Conservation (phyloP, 208 protist species). For the Trypanosoma lewisi region DNA sequence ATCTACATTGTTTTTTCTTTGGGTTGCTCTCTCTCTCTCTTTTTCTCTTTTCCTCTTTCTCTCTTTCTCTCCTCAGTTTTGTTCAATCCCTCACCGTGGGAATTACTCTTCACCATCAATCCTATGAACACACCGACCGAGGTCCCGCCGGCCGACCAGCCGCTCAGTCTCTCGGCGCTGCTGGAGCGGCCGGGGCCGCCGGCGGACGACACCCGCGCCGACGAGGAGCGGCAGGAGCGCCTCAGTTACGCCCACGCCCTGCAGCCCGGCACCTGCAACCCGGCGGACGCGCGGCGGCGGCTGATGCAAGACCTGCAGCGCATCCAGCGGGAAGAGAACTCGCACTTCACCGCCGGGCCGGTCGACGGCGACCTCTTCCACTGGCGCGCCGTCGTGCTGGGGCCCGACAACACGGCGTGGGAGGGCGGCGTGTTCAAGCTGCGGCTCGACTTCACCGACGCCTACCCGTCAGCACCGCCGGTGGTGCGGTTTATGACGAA, state of each 20-base stretch:
- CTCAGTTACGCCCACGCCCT: background rate
- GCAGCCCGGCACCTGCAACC: constrained; percentile 31
- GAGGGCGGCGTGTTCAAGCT: constrained; percentile 90
- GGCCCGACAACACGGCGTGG: constrained; percentile 78
- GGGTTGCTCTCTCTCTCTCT: background rate
- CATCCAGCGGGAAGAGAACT: constrained; percentile 35
- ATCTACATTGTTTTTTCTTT: background rate
- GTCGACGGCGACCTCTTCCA: constrained; percentile 75
- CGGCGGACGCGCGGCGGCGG: constrained; percentile 46
- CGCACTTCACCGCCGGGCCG: constrained; percentile 61
- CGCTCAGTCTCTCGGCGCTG: background rate
- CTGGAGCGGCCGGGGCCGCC: background rate
- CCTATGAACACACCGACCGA: too few relatives aligned
- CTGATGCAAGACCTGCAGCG: constrained; percentile 72
- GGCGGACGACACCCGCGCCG: background rate
- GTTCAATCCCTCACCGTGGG: too few relatives aligned
- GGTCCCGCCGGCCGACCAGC: too few relatives aligned
- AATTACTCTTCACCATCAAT: too few relatives aligned
- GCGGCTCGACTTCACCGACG: constrained; percentile 65
- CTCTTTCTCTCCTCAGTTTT: too few relatives aligned
- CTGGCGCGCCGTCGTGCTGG: constrained; percentile 84
- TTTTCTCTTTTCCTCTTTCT: too few relatives aligned
- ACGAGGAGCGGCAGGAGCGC: constrained; percentile 17
- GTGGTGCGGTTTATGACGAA: constrained; percentile 96
- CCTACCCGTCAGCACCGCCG: constrained; percentile 95